phyloP scores from a whole-genome alignment of 192 early-diverging fungal species.

The Coemansia erecta region DNA sequence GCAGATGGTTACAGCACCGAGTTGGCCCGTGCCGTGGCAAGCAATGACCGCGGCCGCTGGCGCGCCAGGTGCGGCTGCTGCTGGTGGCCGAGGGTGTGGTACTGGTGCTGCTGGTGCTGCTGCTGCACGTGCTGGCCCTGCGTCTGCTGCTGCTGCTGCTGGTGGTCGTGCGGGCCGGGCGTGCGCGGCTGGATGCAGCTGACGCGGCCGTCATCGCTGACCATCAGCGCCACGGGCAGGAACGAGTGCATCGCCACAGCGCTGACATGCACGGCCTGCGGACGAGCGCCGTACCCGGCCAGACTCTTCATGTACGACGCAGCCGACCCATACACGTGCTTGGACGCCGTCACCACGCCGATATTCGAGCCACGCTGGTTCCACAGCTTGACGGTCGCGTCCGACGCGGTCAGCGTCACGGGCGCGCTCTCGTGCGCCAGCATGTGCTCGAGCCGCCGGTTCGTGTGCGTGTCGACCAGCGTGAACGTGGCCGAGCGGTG shows the following conservation, averaged over 20 bases:
- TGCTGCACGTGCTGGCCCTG: neutral
- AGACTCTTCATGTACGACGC: slow-evolving; percentile 40
- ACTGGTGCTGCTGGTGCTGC: no score
- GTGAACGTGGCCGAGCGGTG: slow-evolving; percentile 21
- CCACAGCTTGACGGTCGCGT: slow-evolving; percentile 47
- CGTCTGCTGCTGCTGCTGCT: slow-evolving; percentile 1
- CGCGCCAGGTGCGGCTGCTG: no score
- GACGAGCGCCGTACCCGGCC: slow-evolving; percentile 21
- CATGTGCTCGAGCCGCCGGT: slow-evolving; percentile 33
- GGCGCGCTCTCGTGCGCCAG: slow-evolving; percentile 42
- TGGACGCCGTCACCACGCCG: slow-evolving; percentile 28
- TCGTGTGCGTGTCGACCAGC: slow-evolving; percentile 28
- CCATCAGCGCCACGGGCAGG: slow-evolving; percentile 45
- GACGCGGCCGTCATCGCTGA: slow-evolving; percentile 40
- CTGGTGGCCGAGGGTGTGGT: no score
- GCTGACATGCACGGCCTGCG: slow-evolving; percentile 4
- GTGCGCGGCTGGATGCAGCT: slow-evolving; percentile 42
- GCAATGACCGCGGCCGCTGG: no score
- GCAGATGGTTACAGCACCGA: no score
- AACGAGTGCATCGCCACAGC: slow-evolving; percentile 41
- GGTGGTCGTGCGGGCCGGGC: neutral
- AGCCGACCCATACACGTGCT: slow-evolving; percentile 18
- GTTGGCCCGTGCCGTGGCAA: no score
- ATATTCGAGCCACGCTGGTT: slow-evolving; percentile 44
- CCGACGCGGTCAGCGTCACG: slow-evolving; percentile 42